Conservation (phyloP, 495 filamentous ascomycete genomes). For the Tetracladium marchalianum region DNA sequence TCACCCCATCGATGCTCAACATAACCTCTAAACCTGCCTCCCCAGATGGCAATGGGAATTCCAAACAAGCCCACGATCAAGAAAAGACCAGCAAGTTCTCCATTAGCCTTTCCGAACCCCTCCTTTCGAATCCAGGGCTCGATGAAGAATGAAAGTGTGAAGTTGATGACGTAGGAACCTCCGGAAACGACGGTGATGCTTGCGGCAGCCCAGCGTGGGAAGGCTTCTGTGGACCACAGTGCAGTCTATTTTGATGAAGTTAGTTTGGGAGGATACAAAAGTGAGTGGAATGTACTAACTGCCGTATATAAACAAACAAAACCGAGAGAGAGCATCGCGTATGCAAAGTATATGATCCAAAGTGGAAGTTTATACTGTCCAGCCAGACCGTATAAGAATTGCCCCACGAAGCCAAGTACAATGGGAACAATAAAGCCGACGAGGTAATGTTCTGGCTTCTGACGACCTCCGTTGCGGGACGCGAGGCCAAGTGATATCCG, state of each 20-base stretch:
- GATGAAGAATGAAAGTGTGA: slow-evolving; percentile 4
- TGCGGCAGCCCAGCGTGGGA: slow-evolving; percentile 12
- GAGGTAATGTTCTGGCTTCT: slow-evolving; percentile 12
- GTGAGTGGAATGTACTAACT: no score
- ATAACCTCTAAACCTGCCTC: slow-evolving; percentile 6
- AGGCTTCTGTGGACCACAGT: slow-evolving; percentile 14
- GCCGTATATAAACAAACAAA: slow-evolving; percentile 1
- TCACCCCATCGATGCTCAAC: slow-evolving; percentile 1
- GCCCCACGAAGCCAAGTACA: background rate
- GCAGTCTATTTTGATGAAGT: background rate
- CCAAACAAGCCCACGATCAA: slow-evolving; percentile 6
- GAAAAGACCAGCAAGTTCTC: slow-evolving; percentile 4
- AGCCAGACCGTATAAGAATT: slow-evolving; percentile 7
- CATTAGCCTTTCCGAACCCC: slow-evolving; percentile 1
- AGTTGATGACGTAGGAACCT: slow-evolving; percentile 1
- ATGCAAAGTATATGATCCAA: background rate
- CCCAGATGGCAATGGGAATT: slow-evolving; percentile 7
- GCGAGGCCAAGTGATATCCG: slow-evolving; percentile 1
- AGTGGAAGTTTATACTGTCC: background rate
- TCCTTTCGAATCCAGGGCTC: slow-evolving; percentile 6
- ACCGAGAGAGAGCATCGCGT: slow-evolving; percentile 1
- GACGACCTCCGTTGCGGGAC: slow-evolving; percentile 1
- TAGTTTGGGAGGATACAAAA: no score
- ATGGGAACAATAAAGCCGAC: slow-evolving; percentile 9
- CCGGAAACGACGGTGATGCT: slow-evolving; percentile 2